Evolutionary conservation across 2,329 filamentous ascomycete genomes (phyloP), one percentile per base, ranked within the genome.

Genomic region (Fusarium heterosporum): DNA sequence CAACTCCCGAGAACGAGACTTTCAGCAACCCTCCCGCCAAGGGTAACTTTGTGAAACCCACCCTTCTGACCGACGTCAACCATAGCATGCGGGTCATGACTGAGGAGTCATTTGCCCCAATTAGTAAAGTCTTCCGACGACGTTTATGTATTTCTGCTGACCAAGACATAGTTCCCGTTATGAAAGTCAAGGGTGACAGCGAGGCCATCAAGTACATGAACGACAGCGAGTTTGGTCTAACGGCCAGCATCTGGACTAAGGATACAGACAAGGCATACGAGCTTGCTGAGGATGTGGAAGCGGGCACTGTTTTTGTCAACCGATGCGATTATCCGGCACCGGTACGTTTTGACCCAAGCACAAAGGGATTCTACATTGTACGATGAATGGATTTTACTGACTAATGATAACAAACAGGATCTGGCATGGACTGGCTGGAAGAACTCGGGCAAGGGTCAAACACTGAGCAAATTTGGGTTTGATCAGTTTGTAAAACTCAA

Each of bases 401-500:
- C 73, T 73, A 42, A 65, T 55, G 13, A 47, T 32, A 32, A 50
- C 32, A 32, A 50, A 63, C 36, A 95, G 92, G 93, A 97, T 78
- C 87, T 97, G 70, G 93, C 93, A n/a, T 97, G 93, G 93, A 96
- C 94, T 4, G 95, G 95, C 12, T 97, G 93, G 93, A 98, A 98
- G 83, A 93, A 97, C 77, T 97, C 93, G 62, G 95, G 95, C 68
- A 94, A 92, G 78, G 95, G 95, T 22, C 90, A 94, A 72, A 97
- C 94, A 11, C 81, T 98, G 72, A 96, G 93, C 80, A 89, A 83
- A 72, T 97, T 94, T 74, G 95, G 95, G 12, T 98, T 96, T 75
- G 95, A 97, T 73, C 93, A 97, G 76, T 98, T 97, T 76, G 90
- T 96, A 76, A 97, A 96, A 85, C 85, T 97, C 73, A 97, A 97